These are phyloP conservation scores for Ceratobasidium sp. DNA, from an alignment of 1,284 basidiomycete genomes.

Conservation along the genomic window DNA sequence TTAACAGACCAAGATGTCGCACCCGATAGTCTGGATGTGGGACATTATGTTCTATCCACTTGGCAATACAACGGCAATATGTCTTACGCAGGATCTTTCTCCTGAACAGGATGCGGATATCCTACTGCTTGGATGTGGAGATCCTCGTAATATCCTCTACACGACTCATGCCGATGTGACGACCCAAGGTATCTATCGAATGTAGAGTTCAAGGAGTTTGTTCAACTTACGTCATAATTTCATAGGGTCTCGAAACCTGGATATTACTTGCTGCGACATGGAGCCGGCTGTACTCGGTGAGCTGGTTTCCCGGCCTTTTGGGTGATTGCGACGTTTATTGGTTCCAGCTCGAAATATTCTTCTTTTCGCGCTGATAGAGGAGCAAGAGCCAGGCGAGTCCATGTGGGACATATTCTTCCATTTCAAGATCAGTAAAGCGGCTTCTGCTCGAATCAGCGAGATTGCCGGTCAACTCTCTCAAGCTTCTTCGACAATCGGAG, in stretches of 20 bases:
- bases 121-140: conserved; percentile 70
- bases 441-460: conserved; percentile 59
- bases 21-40: conserved; percentile 18
- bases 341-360: conserved; percentile 61
- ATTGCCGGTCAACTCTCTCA: conserved; percentile 64
- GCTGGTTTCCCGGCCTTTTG: conserved; percentile 2
- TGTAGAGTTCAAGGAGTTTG: neutral
- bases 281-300: conserved; percentile 71
- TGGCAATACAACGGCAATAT: conserved; percentile 68
- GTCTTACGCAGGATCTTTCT: conserved; percentile 64
- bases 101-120: conserved; percentile 63
- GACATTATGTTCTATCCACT: conserved; percentile 56
- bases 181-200: conserved; percentile 47
- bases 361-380: conserved; percentile 58
- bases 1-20: conserved; percentile 9
- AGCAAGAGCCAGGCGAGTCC: conserved; percentile 51
- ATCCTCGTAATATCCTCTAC: conserved; percentile 68
- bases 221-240: too few species aligned
- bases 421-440: conserved; percentile 63
- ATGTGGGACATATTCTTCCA: conserved; percentile 73
- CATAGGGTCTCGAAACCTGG: conserved; percentile 58
- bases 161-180: conserved; percentile 64
- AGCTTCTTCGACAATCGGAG: conserved; percentile 57
- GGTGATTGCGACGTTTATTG: neutral
- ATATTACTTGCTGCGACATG: conserved; percentile 72